These are phyloP conservation scores for Pelargonium australe DNA, from an alignment of 441 rosid genomes.

Conservation along the genomic window DNA sequence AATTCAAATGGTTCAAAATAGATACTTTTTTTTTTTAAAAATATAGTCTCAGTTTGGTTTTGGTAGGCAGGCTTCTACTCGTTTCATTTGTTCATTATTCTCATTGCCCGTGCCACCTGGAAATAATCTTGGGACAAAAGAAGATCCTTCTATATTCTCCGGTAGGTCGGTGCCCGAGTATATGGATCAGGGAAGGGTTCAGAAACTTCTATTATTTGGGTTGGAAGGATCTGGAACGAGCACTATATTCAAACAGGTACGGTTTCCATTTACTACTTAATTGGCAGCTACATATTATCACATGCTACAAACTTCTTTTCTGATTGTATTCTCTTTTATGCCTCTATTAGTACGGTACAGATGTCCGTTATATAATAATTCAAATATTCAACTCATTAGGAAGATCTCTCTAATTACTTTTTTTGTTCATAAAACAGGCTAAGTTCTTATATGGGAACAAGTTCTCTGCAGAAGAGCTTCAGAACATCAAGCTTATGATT, in stretches of 20 bases:
- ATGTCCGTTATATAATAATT: background rate
- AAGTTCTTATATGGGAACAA: slow-evolving; percentile 90
- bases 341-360: background rate
- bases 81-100: slow-evolving; percentile 55
- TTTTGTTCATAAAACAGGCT: slow-evolving; percentile 46
- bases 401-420: background rate
- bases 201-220: slow-evolving; percentile 69
- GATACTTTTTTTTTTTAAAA: no score
- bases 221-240: slow-evolving; percentile 74
- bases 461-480: slow-evolving; percentile 73
- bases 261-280: slow-evolving; percentile 1
- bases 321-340: background rate
- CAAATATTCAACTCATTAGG: background rate
- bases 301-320: background rate
- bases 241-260: slow-evolving; percentile 79
- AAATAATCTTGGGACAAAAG: slow-evolving; percentile 46
- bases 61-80: slow-evolving; percentile 66
- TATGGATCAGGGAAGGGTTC: slow-evolving; percentile 54
- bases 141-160: slow-evolving; percentile 51
- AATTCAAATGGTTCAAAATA: slow-evolving; percentile 7
- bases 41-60: slow-evolving; percentile 25
- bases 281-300: background rate
- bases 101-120: slow-evolving; percentile 66
- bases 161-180: slow-evolving; percentile 45
- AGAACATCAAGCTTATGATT: slow-evolving; percentile 89